Evolutionary conservation across 371 early-diverging fungal species (phyloP), one percentile per base, ranked within the genome.

Genomic region (Gilbertella persicaria): DNA sequence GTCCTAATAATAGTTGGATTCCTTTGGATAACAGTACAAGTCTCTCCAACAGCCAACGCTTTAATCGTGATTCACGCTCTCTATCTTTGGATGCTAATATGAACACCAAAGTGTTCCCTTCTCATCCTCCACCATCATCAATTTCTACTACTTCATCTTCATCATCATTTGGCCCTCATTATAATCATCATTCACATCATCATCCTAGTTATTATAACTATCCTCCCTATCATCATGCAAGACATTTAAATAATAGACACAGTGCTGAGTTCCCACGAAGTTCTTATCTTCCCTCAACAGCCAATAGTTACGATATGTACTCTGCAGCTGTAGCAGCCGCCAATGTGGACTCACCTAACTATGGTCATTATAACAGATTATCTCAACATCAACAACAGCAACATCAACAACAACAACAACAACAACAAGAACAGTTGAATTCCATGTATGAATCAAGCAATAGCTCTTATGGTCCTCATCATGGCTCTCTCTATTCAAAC

Each of bases 51-150:
- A 45, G 29, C 5, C 55, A 61, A 28, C 36, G 62, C n/a, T 55
- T 55, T 25, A 50, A 37, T 21, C 49, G 61, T 28, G 55, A 61
- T 23, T 41, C 55, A 21, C 55, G 62, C 5, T 55, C 55, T 16
- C 20, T 61, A 38, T 55, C 62, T 4, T 24, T 61, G 48, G 62
- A 61, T 17, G 45, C 47, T 14, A 61, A 55, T 16, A 61, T 55
- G 38, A 50, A 52, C 28, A 19, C 50, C 2, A 49, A 56, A 28
- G 38, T 20, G 1, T 38, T 45, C 37, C n/a, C 37, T 20, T 45
- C 30, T 33, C 1, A 6, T n/a, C 26, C 25, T 38, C 23, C 41
- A 45, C 14, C 54, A 26, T 21, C 54, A 28, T 21, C 24, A 10
- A 8, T 35, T 5, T 20, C 46, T 20, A 30, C 39, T 1, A 26